Percentiles rank a stretch among this genome's conserved stretches.
Evolutionary conservation across 208 protist species (phyloP).

Genomic region (Trypanosoma mega): DNA sequence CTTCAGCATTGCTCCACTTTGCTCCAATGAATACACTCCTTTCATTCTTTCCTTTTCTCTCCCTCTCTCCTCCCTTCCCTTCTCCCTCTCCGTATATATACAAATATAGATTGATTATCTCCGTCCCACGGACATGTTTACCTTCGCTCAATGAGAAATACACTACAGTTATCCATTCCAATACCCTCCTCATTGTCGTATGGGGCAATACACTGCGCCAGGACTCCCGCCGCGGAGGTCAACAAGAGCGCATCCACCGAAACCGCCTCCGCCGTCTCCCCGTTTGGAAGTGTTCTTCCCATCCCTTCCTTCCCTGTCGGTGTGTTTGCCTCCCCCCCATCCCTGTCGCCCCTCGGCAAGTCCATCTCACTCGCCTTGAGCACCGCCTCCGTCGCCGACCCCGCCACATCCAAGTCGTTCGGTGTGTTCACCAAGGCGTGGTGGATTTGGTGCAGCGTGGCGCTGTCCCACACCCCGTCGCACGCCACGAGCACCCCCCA

Average conservation of each 20-base stretch:
- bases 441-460: constrained; percentile 74
- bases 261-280: constrained; percentile 1
- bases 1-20: too few relatives aligned
- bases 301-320: neutral
- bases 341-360: neutral
- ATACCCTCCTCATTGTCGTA: constrained; percentile 74
- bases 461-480: constrained; percentile 84
- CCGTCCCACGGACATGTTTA: too few relatives aligned
- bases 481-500: constrained; percentile 81
- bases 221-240: constrained; percentile 59
- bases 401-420: constrained; percentile 63
- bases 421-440: constrained; percentile 64
- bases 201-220: constrained; percentile 74
- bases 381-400: constrained; percentile 48
- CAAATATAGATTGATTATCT: too few relatives aligned
- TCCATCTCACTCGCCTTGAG: constrained; percentile 45
- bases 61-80: neutral
- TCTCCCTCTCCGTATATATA: neutral
- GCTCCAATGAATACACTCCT: too few relatives aligned
- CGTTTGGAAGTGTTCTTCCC: neutral
- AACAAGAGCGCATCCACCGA: constrained; percentile 54
- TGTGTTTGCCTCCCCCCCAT: neutral
- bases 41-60: too few relatives aligned
- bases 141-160: constrained; percentile 67
- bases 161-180: constrained; percentile 75